Evolutionary conservation across 179 eudicot genomes (phyloP), one percentile per base, ranked within the genome.

Genomic region (Heliamphora pulchella): DNA sequence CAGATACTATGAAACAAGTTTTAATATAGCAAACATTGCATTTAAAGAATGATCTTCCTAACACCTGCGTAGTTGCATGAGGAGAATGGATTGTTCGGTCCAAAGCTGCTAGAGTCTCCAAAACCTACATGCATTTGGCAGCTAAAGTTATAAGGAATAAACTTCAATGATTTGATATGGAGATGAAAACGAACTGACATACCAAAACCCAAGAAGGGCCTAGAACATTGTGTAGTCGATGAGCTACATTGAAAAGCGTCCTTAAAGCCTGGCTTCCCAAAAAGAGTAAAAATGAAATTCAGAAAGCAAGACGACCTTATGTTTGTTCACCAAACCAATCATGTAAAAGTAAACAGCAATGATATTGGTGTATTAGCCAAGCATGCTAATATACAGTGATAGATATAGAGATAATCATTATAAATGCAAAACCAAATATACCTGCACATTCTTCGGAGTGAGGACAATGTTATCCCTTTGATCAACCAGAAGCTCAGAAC

Each of bases 161-260:
- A 58, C 51, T 20, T 59, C 44, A 31, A 31, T 71, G 54, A 39
- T 43, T 57, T 54, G 15, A 86, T 63, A 44, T 73, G 41, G 14
- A 47, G 8, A n/a, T 22, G 48, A 79, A 15, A 81, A 66, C 66
- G 74, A 78, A 61, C 61, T 43, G 71, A 83, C 90, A 82, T 90
- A 96, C 99, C 97, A 96, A 87, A 81, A 94, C 97, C 99, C 99
- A 96, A 58, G 99, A 96, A 78, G 97, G 92, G 44, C 98, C 99
- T 83, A 96, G 85, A 58, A 96, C 91, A 82, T 96, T 96, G 84
- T 96, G 91, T 64, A 96, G 87, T 80, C 99, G 91, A 81, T 96
- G 97, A 84, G 99, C 92, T 80, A 96, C 90, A 88, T 96, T 96
- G 91, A 96, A 96, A 81, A 96, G 99, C 82, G 99, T 96, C 91